These are phyloP conservation scores for Fusarium sarcochroum DNA, from an alignment of 2,329 filamentous ascomycete genomes.

Conservation along the genomic window DNA sequence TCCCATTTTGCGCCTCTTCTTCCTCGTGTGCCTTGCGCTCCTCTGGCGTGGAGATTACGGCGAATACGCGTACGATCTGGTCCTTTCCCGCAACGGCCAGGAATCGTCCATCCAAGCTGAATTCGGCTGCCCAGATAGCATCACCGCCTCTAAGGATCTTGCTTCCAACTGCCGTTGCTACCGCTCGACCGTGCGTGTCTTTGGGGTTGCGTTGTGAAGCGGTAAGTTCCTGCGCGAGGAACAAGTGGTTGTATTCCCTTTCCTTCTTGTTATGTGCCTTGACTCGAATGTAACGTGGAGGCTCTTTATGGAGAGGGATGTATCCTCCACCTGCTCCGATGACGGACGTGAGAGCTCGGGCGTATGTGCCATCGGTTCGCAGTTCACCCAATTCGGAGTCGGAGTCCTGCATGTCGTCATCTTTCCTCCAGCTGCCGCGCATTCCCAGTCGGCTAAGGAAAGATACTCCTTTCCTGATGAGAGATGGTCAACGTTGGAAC, in stretches of 20 bases:
- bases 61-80: conserved; percentile 87
- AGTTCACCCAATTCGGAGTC: conserved; percentile 78
- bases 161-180: conserved; percentile 57
- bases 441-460: conserved; percentile 88
- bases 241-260: conserved; percentile 87
- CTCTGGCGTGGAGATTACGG: conserved; percentile 85
- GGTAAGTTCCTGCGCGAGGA: conserved; percentile 90
- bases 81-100: conserved; percentile 95
- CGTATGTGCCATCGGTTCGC: conserved; percentile 85
- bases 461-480: conserved; percentile 82
- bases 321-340: conserved; percentile 78
- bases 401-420: conserved; percentile 70
- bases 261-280: conserved; percentile 84
- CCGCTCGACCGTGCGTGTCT: conserved; percentile 49
- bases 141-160: conserved; percentile 64
- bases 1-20: conserved; percentile 60
- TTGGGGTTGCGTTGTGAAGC: conserved; percentile 63
- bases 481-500: conserved; percentile 20
- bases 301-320: conserved; percentile 88
- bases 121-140: conserved; percentile 93
- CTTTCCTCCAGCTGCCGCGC: conserved; percentile 81
- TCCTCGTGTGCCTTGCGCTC: conserved; percentile 82
- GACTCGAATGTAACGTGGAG: conserved; percentile 91
- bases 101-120: conserved; percentile 92
- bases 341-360: conserved; percentile 83